These are phyloP conservation scores for Paraphaeosphaeria sporulosa DNA, from an alignment of 2,329 filamentous ascomycete genomes.

Conservation along the genomic window DNA sequence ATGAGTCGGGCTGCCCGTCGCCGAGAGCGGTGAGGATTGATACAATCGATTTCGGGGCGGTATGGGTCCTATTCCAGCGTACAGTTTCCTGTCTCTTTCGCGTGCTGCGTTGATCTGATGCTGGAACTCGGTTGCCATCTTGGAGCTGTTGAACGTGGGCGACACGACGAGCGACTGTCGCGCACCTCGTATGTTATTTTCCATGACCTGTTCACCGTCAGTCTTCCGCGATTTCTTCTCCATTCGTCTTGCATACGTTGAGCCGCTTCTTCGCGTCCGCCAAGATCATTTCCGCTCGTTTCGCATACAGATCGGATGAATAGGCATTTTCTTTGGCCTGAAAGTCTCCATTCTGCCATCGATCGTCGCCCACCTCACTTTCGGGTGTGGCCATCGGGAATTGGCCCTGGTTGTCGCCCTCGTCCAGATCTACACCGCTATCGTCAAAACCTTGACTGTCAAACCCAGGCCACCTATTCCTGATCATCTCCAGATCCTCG, in stretches of 20 bases:
- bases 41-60: constrained; percentile 42
- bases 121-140: constrained; percentile 40
- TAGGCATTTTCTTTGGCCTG: constrained; percentile 65
- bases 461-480: constrained; percentile 45
- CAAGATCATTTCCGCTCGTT: constrained; percentile 86
- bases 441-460: constrained; percentile 44
- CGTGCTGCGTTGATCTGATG: constrained; percentile 44
- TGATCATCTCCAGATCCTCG: constrained; percentile 53
- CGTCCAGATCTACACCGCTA: constrained; percentile 44
- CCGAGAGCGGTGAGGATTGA: constrained; percentile 42
- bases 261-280: constrained; percentile 90
- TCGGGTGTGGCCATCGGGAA: constrained; percentile 30
- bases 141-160: constrained; percentile 57
- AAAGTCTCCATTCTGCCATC: constrained; percentile 47
- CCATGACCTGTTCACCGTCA: constrained; percentile 75
- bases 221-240: constrained; percentile 18
- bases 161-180: constrained; percentile 69
- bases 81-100: constrained; percentile 45
- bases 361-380: constrained; percentile 49
- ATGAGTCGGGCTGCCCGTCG: constrained; percentile 45
- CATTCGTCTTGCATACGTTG: constrained; percentile 66
- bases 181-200: constrained; percentile 84
- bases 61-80: constrained; percentile 47
- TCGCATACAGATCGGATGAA: constrained; percentile 65
- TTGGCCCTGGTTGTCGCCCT: constrained; percentile 38